Base-by-base conservation (phyloP, 108 stramenopile genomes). In the Skeletonema potamos region DNA sequence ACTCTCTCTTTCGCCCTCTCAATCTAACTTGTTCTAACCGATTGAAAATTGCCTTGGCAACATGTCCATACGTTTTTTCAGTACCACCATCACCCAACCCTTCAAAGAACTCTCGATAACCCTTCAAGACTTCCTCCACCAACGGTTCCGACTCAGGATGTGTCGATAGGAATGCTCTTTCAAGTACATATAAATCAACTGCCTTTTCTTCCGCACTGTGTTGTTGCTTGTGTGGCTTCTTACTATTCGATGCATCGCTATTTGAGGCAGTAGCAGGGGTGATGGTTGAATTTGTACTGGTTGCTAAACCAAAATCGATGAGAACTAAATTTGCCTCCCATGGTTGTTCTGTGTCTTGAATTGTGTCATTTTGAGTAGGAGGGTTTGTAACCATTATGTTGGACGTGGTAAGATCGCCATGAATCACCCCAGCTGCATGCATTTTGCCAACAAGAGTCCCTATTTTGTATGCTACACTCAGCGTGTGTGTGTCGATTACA, bases 381-480 rank as follows among this genome's bases (percentile, higher is more conserved):
- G 82, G 73, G 39, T 76, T 84, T 24, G 29, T 36, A n/a, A 90
- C 13, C 83, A 98, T 84, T 43, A 97, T 88, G 68, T 99, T 99
- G 62, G 96, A 97, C 6, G 98, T 98, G 7, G 97, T 99, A 44
- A 98, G 82, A 72, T 99, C 98, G 24, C 98, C 98, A 75, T 99
- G 98, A 43, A 96, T 85, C 9, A 97, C 69, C 41, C 88, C 90
- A 8, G 90, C 68, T 76, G 89, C 90, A 82, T 99, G 97, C 76
- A 98, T 76, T 54, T 79, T 82, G 9, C 87, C 98, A 61, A 99
- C 79, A 33, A 89, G 58, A 29, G 46, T 55, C 18, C 98, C 98
- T 51, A 98, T 79, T 46, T 55, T 27, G 9, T 44, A 41, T 54
- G 90, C 89, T 20, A 91, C 77, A 37, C 54, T 18, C 9, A 74